Conservation (phyloP, 768 basidiomycete species). For the Pleurotus salmoneostramineus region DNA sequence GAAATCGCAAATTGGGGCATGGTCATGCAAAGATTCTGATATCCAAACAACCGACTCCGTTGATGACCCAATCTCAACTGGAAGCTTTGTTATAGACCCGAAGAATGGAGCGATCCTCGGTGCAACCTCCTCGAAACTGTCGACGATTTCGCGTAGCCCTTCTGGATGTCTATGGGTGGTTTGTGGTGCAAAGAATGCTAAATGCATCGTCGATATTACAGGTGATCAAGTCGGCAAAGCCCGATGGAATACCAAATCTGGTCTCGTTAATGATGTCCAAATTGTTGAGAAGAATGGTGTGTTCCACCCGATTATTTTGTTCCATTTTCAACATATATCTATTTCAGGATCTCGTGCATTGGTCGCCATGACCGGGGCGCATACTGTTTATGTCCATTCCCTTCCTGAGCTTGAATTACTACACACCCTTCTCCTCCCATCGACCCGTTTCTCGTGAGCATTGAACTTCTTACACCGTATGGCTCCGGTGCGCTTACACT, state of each 20-base stretch:
- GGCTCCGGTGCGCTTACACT: not conserved
- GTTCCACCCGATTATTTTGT: conserved; percentile 13
- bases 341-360: conserved; percentile 46
- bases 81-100: conserved; percentile 51
- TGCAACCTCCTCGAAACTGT: not conserved
- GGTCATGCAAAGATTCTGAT: conserved; percentile 31
- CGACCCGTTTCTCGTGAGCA: conserved; percentile 29
- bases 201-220: conserved; percentile 51
- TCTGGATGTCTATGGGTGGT: conserved; percentile 38
- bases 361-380: conserved; percentile 49
- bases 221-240: conserved; percentile 65
- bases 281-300: conserved; percentile 62
- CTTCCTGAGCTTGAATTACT: conserved; percentile 59
- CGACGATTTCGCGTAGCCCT: conserved; percentile 8
- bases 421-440: conserved; percentile 37
- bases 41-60: conserved; percentile 34
- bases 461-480: not conserved
- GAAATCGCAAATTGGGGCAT: conserved; percentile 27
- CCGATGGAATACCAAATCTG: conserved; percentile 57
- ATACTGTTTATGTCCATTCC: conserved; percentile 52
- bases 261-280: conserved; percentile 44
- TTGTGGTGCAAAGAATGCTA: conserved; percentile 55
- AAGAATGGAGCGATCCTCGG: conserved; percentile 37
- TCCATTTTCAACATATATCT: not conserved
- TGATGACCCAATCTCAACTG: conserved; percentile 39